Evolutionary conservation across 2,329 filamentous ascomycete species (phyloP).

Genomic region (Mariannaea elegans): DNA sequence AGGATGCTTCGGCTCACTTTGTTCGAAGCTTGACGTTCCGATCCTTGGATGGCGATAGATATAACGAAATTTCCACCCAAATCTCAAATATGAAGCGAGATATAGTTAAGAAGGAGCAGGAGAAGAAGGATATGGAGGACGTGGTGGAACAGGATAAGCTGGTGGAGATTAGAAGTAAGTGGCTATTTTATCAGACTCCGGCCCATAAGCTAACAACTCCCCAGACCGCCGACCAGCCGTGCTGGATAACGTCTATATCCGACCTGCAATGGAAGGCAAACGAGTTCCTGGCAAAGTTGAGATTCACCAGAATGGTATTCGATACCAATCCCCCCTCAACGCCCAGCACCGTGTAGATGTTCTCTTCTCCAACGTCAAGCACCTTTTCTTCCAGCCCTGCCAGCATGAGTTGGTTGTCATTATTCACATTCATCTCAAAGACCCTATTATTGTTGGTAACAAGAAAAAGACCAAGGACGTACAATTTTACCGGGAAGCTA

Average conservation of each 20-base stretch:
- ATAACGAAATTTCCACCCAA: slow-evolving; percentile 89
- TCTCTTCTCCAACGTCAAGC: slow-evolving; percentile 97
- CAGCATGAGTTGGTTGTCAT: slow-evolving; percentile 96
- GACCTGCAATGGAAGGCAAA: slow-evolving; percentile 95
- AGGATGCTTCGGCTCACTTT: slow-evolving; percentile 95
- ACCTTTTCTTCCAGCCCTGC: slow-evolving; percentile 98
- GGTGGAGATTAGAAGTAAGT: slow-evolving; percentile 87
- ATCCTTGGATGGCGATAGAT: slow-evolving; percentile 86
- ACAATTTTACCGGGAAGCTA: slow-evolving; percentile 97
- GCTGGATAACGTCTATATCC: slow-evolving; percentile 93
- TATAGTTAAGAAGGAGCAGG: slow-evolving; percentile 89
- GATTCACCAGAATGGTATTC: slow-evolving; percentile 98
- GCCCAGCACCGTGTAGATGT: slow-evolving; percentile 89
- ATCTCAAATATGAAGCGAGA: slow-evolving; percentile 98
- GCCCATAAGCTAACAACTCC: slow-evolving; percentile 50
- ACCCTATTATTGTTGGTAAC: slow-evolving; percentile 97
- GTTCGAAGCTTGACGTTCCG: slow-evolving; percentile 95
- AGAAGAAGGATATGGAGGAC: slow-evolving; percentile 99
- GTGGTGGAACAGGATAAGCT: slow-evolving; percentile 99
- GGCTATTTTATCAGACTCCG: neutral
- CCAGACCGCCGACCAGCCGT: slow-evolving; percentile 87
- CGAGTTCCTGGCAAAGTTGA: slow-evolving; percentile 95
- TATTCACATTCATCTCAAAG: slow-evolving; percentile 97
- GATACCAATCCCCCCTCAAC: slow-evolving; percentile 85
- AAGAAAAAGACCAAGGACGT: slow-evolving; percentile 98